A percentile compares a stretch with the other conserved stretches of the same genome.
Evolutionary conservation across 495 filamentous ascomycete species (phyloP).

Genomic region (Xylaria telfairii): DNA sequence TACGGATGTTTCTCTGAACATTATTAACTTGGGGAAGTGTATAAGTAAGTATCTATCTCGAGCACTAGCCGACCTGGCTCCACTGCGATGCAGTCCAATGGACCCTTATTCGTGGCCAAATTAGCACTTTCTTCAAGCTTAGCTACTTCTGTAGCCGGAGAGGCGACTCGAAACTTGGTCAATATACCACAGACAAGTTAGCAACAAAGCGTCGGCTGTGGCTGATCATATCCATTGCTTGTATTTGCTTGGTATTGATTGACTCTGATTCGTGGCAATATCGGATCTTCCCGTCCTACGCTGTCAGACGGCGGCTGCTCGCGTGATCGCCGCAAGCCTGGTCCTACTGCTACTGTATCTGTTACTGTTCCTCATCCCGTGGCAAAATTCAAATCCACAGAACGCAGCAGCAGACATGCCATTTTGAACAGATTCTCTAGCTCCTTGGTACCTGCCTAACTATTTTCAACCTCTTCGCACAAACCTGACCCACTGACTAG

Average conservation of each 20-base stretch:
- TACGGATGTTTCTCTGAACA: constrained; percentile 15
- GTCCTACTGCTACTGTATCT: constrained; percentile 1
- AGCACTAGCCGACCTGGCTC: constrained; percentile 6
- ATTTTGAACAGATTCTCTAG: background rate
- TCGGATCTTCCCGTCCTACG: constrained; percentile 21
- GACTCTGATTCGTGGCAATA: constrained; percentile 16
- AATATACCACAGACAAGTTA: constrained; percentile 6
- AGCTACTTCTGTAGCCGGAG: background rate
- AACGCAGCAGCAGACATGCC: background rate
- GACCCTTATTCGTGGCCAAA: constrained; percentile 15
- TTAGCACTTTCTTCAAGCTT: constrained; percentile 14
- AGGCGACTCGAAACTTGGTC: background rate
- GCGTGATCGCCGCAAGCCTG: constrained; percentile 25
- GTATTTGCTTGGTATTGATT: constrained; percentile 1
- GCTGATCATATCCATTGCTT: constrained; percentile 9
- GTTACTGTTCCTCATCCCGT: background rate
- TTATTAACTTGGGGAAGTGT: too few relatives aligned
- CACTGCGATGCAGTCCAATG: constrained; percentile 9
- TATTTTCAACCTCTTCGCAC: background rate
- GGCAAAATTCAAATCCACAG: constrained; percentile 10
- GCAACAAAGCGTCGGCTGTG: background rate
- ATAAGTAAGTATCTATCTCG: too few relatives aligned
- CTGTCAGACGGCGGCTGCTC: constrained; percentile 17
- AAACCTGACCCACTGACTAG: background rate
- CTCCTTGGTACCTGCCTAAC: background rate